phyloP scores from a whole-genome alignment of 2,329 filamentous ascomycete species.

The Monosporascus cannonballus region DNA sequence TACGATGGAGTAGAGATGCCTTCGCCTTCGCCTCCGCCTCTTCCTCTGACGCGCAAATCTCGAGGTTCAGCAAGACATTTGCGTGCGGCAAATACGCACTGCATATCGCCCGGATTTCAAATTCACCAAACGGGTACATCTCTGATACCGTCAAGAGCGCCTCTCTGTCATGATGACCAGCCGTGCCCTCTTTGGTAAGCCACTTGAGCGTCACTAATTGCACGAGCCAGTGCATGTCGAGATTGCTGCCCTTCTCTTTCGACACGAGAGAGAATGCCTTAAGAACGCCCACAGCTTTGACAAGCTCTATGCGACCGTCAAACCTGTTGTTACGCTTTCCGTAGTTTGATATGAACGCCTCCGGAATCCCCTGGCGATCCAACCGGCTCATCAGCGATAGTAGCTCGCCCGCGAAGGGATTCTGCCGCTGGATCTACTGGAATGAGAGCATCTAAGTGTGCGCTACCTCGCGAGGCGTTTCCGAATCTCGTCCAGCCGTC shows the following conservation, averaged over 20 bases:
- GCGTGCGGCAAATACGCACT: background rate
- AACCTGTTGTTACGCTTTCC: slow-evolving; percentile 19
- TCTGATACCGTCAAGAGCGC: slow-evolving; percentile 21
- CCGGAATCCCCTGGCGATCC: slow-evolving; percentile 30
- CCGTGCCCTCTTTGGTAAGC: slow-evolving; percentile 21
- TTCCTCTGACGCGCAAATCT: background rate
- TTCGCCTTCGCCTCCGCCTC: background rate
- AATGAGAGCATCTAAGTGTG: slow-evolving; percentile 18
- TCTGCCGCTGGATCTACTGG: slow-evolving; percentile 26
- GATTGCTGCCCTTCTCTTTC: slow-evolving; percentile 13
- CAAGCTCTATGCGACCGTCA: slow-evolving; percentile 10
- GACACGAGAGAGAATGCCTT: slow-evolving; percentile 31
- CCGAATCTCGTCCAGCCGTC: slow-evolving; percentile 25
- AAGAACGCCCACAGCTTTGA: slow-evolving; percentile 25
- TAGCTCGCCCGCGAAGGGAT: slow-evolving; percentile 31
- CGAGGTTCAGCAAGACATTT: background rate
- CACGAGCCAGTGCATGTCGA: slow-evolving; percentile 38
- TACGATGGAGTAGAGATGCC: background rate
- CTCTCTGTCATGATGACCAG: slow-evolving; percentile 22
- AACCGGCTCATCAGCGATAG: slow-evolving; percentile 42
- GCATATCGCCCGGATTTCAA: slow-evolving; percentile 20
- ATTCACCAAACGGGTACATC: slow-evolving; percentile 20
- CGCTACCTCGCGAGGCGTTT: slow-evolving; percentile 33
- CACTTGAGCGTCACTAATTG: slow-evolving; percentile 30
- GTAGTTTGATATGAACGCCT: slow-evolving; percentile 17